Evolutionary conservation across 2,329 filamentous ascomycete species (phyloP).

Genomic region (Canariomyces notabilis): DNA sequence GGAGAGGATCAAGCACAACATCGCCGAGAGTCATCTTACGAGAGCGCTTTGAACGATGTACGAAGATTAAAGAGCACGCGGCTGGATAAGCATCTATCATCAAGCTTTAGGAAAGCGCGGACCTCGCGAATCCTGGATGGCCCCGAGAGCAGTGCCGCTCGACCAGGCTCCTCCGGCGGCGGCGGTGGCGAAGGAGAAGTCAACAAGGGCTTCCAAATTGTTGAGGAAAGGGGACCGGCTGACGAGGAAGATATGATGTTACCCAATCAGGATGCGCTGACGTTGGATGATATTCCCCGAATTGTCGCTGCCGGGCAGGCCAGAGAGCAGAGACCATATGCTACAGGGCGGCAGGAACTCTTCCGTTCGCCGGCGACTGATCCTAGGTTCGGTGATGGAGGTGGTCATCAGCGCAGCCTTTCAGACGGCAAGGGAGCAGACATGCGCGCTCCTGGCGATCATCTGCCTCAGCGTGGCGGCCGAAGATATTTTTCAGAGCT

Average conservation of each 20-base stretch:
- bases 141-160: conserved; percentile 61
- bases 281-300: conserved; percentile 90
- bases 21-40: conserved; percentile 71
- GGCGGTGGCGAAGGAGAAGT: conserved; percentile 53
- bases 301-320: conserved; percentile 93
- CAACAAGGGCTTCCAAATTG: conserved; percentile 62
- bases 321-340: conserved; percentile 79
- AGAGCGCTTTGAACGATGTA: conserved; percentile 95
- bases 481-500: conserved; percentile 95
- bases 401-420: conserved; percentile 45
- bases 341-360: conserved; percentile 65
- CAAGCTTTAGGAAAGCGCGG: conserved; percentile 83
- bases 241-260: conserved; percentile 77
- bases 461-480: conserved; percentile 48
- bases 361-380: conserved; percentile 54
- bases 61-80: conserved; percentile 85
- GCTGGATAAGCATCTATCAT: conserved; percentile 89
- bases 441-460: conserved; percentile 45
- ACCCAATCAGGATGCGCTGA: conserved; percentile 84
- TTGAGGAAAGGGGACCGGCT: conserved; percentile 69
- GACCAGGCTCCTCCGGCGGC: conserved; percentile 67
- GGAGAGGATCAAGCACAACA: conserved; percentile 56
- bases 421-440: conserved; percentile 49
- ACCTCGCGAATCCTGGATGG: conserved; percentile 91
- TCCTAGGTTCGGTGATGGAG: conserved; percentile 60